These are phyloP conservation scores for Mycena olivaceomarginata DNA, from an alignment of 768 basidiomycete species.

Conservation along the genomic window DNA sequence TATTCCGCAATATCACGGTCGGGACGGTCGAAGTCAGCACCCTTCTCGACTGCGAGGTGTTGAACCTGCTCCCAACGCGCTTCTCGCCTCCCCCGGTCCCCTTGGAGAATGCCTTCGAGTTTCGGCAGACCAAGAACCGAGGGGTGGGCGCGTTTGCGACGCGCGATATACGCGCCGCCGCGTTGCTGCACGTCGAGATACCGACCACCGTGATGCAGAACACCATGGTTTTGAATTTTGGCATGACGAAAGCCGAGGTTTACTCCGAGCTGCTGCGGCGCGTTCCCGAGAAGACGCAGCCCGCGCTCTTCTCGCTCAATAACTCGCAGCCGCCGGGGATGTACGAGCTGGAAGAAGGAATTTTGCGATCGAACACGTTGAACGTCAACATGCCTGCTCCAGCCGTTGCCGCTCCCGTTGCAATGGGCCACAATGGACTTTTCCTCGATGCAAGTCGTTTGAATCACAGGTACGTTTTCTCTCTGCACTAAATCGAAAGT, in stretches of 20 bases:
- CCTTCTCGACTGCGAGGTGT: slow-evolving; percentile 34
- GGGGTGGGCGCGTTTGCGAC: slow-evolving; percentile 36
- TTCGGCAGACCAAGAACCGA: slow-evolving; percentile 14
- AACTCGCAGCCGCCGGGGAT: slow-evolving; percentile 31
- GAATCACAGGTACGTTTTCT: slow-evolving; percentile 38
- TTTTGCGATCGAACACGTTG: slow-evolving; percentile 35
- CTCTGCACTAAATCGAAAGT: not conserved
- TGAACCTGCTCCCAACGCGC: slow-evolving; percentile 29
- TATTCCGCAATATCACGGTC: slow-evolving; percentile 41
- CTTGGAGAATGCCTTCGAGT: slow-evolving; percentile 37
- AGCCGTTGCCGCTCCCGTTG: slow-evolving; percentile 3
- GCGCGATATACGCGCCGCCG: slow-evolving; percentile 25
- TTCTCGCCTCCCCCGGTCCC: slow-evolving; percentile 24
- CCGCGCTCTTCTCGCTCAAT: slow-evolving; percentile 30
- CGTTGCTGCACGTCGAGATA: slow-evolving; percentile 39
- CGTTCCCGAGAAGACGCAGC: slow-evolving; percentile 21
- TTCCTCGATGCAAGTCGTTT: slow-evolving; percentile 38
- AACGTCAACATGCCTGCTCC: slow-evolving; percentile 31
- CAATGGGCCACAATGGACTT: slow-evolving; percentile 41
- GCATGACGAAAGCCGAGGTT: slow-evolving; percentile 29
- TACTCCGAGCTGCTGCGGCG: slow-evolving; percentile 39
- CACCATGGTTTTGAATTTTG: slow-evolving; percentile 36
- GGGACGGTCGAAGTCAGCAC: slow-evolving; percentile 37
- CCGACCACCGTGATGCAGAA: slow-evolving; percentile 37
- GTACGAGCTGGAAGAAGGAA: slow-evolving; percentile 35